A percentile compares a stretch with the other conserved stretches of the same genome.
Evolutionary conservation across 2,329 filamentous ascomycete species (phyloP).

Genomic region (Metarhizium brunneum): DNA sequence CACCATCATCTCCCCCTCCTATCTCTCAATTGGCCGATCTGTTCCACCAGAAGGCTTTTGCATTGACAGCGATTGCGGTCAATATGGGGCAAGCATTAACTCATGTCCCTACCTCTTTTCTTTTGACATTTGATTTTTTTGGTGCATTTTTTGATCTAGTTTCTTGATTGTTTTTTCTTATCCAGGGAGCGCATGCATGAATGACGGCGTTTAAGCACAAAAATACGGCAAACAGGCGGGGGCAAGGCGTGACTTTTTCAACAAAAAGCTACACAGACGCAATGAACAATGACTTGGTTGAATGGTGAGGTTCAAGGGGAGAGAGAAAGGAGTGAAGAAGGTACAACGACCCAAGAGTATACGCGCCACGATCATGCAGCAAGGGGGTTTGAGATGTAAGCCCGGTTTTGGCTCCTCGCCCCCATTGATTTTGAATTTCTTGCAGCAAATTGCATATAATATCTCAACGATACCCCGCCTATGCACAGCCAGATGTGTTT

Average conservation of each 20-base stretch:
- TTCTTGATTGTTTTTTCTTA: slow-evolving; percentile 2
- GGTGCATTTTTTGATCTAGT: neutral
- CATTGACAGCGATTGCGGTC: slow-evolving; percentile 6
- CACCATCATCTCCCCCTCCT: neutral
- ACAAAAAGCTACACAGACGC: slow-evolving; percentile 28
- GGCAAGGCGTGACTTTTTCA: slow-evolving; percentile 27
- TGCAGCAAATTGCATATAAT: slow-evolving; percentile 19
- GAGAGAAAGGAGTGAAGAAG: neutral
- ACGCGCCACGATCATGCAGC: slow-evolving; percentile 8
- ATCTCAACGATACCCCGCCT: slow-evolving; percentile 32
- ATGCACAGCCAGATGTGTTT: slow-evolving; percentile 9
- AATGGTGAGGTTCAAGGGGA: neutral
- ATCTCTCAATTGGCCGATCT: slow-evolving; percentile 1
- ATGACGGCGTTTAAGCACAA: slow-evolving; percentile 5
- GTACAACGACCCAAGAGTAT: slow-evolving; percentile 2
- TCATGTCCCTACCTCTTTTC: slow-evolving; percentile 1
- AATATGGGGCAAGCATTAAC: slow-evolving; percentile 6
- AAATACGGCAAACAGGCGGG: slow-evolving; percentile 10
- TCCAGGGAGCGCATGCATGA: slow-evolving; percentile 2
- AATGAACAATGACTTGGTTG: neutral
- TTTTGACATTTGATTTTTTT: neutral
- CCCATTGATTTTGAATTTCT: slow-evolving; percentile 4
- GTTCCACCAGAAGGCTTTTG: slow-evolving; percentile 9
- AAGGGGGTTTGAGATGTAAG: neutral
- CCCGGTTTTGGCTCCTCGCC: neutral